Conservation (phyloP, 306 rosid genomes). For the Cicer yamashitae region DNA sequence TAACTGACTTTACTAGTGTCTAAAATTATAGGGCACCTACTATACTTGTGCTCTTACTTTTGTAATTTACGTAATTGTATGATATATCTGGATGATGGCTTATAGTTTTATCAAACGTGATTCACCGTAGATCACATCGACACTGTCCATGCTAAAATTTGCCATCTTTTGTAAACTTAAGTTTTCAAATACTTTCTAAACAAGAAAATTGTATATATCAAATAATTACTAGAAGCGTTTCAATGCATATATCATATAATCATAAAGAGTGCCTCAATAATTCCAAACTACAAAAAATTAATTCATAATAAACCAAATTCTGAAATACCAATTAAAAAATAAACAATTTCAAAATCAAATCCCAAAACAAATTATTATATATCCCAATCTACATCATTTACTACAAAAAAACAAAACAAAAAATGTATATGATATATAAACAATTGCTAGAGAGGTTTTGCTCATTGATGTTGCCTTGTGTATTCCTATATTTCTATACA, state of each 20-base stretch:
- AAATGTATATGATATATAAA: slow-evolving; percentile 14
- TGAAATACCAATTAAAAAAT: slow-evolving; percentile 4
- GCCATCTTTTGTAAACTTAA: too few relatives aligned
- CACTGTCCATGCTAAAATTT: too few relatives aligned
- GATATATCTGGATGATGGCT: slow-evolving; percentile 30
- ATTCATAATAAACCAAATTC: not conserved
- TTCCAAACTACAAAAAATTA: not conserved
- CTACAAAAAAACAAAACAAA: slow-evolving; percentile 8
- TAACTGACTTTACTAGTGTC: slow-evolving; percentile 28
- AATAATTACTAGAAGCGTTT: not conserved
- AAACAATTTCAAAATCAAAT: slow-evolving; percentile 2
- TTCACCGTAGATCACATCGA: too few relatives aligned
- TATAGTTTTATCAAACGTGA: too few relatives aligned
- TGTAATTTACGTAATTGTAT: not conserved
- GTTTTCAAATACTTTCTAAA: too few relatives aligned
- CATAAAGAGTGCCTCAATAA: not conserved
- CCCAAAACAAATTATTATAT: slow-evolving; percentile 3
- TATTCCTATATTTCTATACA: slow-evolving; percentile 51
- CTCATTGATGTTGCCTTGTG: slow-evolving; percentile 40
- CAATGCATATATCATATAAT: not conserved
- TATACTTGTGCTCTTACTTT: not conserved
- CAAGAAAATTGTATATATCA: too few relatives aligned
- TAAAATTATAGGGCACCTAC: not conserved
- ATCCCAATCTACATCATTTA: slow-evolving; percentile 18
- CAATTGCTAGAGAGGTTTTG: slow-evolving; percentile 32